phyloP scores from a whole-genome alignment of 2,329 filamentous ascomycete genomes.

The Davidsoniella neocaledoniae region DNA sequence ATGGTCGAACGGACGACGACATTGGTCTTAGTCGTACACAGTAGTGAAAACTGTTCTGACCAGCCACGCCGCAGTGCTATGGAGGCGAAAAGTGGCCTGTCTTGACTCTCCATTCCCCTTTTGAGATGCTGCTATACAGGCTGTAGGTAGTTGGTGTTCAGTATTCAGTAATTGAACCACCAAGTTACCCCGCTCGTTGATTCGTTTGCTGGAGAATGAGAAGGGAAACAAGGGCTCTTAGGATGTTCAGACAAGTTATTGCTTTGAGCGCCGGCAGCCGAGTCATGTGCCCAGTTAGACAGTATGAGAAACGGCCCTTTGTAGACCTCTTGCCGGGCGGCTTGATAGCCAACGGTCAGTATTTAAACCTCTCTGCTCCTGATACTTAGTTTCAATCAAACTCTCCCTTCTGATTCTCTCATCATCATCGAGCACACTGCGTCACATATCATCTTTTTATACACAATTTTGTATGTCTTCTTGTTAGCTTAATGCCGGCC shows the following conservation, averaged over 20 bases:
- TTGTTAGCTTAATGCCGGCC: not conserved
- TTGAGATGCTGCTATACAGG: too few species aligned
- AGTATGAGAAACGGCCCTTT: not conserved
- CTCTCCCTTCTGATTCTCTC: not conserved
- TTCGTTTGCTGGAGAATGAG: not conserved
- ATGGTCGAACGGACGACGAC: too few species aligned
- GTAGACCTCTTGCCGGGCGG: not conserved
- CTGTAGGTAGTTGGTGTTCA: too few species aligned
- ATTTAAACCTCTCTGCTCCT: not conserved
- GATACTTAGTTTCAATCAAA: not conserved
- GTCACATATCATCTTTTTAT: too few species aligned
- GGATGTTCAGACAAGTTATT: not conserved
- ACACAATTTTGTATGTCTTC: too few species aligned
- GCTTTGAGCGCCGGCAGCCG: not conserved
- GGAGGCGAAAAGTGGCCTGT: not conserved
- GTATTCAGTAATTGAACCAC: too few species aligned
- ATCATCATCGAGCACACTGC: not conserved
- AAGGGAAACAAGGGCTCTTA: not conserved
- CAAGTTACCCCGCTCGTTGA: too few species aligned
- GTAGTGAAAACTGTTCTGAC: too few species aligned
- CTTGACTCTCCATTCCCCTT: not conserved
- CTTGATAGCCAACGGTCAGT: not conserved
- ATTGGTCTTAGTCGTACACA: too few species aligned
- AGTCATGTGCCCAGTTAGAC: not conserved
- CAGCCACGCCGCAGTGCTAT: too few species aligned